phyloP scores from a whole-genome alignment of 176 grass and related monocot species.

The Aegilops longissima region DNA sequence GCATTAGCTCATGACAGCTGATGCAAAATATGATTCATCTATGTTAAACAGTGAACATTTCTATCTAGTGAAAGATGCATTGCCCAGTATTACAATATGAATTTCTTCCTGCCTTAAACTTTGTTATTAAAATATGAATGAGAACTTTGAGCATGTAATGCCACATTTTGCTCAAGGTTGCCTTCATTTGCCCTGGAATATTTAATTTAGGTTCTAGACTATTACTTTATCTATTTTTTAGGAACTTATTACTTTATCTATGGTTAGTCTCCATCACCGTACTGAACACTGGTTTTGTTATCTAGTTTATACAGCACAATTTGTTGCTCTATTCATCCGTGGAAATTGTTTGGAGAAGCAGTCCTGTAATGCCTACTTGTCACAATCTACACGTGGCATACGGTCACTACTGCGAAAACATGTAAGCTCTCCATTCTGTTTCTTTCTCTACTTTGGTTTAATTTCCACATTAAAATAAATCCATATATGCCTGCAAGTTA shows the following conservation, averaged over 20 bases:
- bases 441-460: neutral
- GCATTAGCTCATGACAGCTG: neutral
- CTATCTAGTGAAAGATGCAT: neutral
- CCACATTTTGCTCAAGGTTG: neutral
- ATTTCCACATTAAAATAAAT: neutral
- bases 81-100: neutral
- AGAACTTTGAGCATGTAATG: neutral
- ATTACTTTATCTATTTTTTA: neutral
- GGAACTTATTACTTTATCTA: neutral
- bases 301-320: slow-evolving; percentile 85
- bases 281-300: slow-evolving; percentile 14
- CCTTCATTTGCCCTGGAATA: neutral
- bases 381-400: slow-evolving; percentile 81
- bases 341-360: slow-evolving; percentile 50
- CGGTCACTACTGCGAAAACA: slow-evolving; percentile 79
- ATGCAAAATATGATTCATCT: slow-evolving; percentile 1
- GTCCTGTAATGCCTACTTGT: slow-evolving; percentile 80
- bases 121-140: slow-evolving; percentile 2
- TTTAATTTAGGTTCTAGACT: neutral
- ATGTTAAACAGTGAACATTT: neutral
- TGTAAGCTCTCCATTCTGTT: slow-evolving; percentile 46
- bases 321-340: slow-evolving; percentile 83
- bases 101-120: neutral
- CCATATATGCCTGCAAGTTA: neutral
- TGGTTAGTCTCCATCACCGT: neutral